A percentile compares a stretch with the other conserved stretches of the same genome.
These are phyloP conservation scores for Nemania abortiva DNA, from an alignment of 2,329 filamentous ascomycete species.

Conservation along the genomic window DNA sequence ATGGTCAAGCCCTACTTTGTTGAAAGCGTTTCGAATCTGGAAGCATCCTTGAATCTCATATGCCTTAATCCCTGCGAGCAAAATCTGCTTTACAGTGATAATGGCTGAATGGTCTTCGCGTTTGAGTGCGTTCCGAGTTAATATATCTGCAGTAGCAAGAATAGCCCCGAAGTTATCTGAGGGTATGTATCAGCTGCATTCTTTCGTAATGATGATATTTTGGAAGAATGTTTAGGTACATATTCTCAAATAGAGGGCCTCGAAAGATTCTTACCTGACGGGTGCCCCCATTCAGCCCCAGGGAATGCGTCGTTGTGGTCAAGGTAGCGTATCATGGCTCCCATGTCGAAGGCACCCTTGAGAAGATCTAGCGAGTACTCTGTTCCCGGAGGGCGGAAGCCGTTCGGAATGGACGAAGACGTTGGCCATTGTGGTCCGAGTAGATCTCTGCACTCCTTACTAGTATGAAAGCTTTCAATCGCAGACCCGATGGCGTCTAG, in stretches of 20 bases:
- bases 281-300: constrained; percentile 59
- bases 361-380: constrained; percentile 52
- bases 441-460: constrained; percentile 32
- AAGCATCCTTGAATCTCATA: constrained; percentile 59
- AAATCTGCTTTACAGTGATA: constrained; percentile 49
- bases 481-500: constrained; percentile 40
- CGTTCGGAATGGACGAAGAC: constrained; percentile 22
- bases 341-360: constrained; percentile 56
- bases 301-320: constrained; percentile 58
- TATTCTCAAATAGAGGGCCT: neutral
- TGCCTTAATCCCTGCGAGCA: constrained; percentile 51
- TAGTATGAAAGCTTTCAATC: constrained; percentile 36
- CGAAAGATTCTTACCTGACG: constrained; percentile 43
- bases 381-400: constrained; percentile 55
- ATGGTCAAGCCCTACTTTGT: constrained; percentile 56
- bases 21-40: constrained; percentile 49
- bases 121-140: constrained; percentile 11
- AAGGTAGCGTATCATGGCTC: constrained; percentile 55
- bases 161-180: constrained; percentile 12
- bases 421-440: constrained; percentile 12
- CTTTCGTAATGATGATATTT: too few relatives aligned
- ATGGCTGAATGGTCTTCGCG: neutral
- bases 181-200: neutral
- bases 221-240: too few relatives aligned
- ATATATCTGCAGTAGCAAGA: constrained; percentile 6